phyloP scores from a whole-genome alignment of 352 stramenopile species.

The Pythium sukuiense region DNA sequence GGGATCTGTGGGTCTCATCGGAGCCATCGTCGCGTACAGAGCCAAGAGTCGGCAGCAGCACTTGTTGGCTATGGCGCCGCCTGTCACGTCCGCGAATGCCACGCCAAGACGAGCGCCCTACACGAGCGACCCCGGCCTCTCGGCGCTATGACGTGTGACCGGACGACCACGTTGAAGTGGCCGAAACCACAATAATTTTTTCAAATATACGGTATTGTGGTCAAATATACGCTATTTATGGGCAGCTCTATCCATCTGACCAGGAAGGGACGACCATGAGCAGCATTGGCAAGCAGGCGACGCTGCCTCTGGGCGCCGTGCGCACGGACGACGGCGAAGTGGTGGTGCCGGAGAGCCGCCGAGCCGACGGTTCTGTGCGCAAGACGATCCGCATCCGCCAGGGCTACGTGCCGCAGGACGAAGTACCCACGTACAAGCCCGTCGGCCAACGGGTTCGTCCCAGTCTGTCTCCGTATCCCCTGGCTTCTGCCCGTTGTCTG shows the following conservation, averaged over 20 bases:
- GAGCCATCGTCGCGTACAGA: slow-evolving; percentile 30
- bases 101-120: slow-evolving; percentile 11
- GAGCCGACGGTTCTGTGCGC: slow-evolving; percentile 71
- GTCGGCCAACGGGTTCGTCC: slow-evolving; percentile 48
- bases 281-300: not conserved
- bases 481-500: not conserved
- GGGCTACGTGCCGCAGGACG: slow-evolving; percentile 81
- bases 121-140: slow-evolving; percentile 4
- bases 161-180: slow-evolving; percentile 14
- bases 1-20: slow-evolving; percentile 29
- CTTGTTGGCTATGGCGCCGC: slow-evolving; percentile 10
- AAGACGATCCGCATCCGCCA: slow-evolving; percentile 81
- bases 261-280: slow-evolving; percentile 10
- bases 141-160: slow-evolving; percentile 16
- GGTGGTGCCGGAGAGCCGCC: slow-evolving; percentile 58
- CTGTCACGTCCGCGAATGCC: not conserved
- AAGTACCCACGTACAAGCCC: slow-evolving; percentile 81
- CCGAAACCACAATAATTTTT: slow-evolving; percentile 16
- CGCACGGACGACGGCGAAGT: slow-evolving; percentile 59
- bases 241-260: not conserved
- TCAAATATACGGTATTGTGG: slow-evolving; percentile 17
- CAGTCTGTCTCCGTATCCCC: not conserved
- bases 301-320: slow-evolving; percentile 64
- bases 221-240: slow-evolving; percentile 16
- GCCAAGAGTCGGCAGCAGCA: slow-evolving; percentile 25